Evolutionary conservation across 768 basidiomycete genomes (phyloP), one percentile per base, ranked within the genome.

Genomic region (Russula virescens): DNA sequence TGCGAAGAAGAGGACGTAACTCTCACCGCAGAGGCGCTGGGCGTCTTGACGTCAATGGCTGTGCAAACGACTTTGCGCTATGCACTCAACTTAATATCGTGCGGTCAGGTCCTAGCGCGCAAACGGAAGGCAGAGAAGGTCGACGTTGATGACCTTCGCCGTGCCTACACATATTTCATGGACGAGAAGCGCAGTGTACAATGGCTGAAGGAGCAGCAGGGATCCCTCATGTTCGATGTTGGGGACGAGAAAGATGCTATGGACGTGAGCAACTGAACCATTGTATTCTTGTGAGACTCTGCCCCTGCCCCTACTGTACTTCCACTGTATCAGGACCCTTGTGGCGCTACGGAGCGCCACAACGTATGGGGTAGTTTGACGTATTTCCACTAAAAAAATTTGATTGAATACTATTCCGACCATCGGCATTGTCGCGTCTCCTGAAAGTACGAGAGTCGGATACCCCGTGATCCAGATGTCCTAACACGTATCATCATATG

Each of bases 1-100:
- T 91, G 91, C 68, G 87, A 94, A 75, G 97, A 99, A 73, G 97
- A 99, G 73, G 97, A 98, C 69, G 94, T 97, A 16, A 83, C 84
- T 34, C 80, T 99, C 28, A 81, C 87, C 1, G 70, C 81, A 1
- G 86, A 87, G 21, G 93, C 94, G 1, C 73, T 84, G 46, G 80
- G 81, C 35, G 87, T 94, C n/a, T 78, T 99, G 38, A 90, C 93
- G 2, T 82, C 86, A 2, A 96, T 99, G 85, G 94, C 93, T 1
- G 75, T 79, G 64, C 84, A 93, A 66, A 95, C 96, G 7, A 97
- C 94, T 0, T 79, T 98, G 45, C 88, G 96, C 60, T 98, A 97
- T 71, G 90, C 93, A 0, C 83, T 98, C 48, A 96, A 98, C 75
- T 78, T 98, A 60, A 98, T 99, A 66, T 94, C 95, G 1, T 94